These are phyloP conservation scores for Sambucus nigra DNA, from an alignment of 129 eudicot species.

Conservation along the genomic window DNA sequence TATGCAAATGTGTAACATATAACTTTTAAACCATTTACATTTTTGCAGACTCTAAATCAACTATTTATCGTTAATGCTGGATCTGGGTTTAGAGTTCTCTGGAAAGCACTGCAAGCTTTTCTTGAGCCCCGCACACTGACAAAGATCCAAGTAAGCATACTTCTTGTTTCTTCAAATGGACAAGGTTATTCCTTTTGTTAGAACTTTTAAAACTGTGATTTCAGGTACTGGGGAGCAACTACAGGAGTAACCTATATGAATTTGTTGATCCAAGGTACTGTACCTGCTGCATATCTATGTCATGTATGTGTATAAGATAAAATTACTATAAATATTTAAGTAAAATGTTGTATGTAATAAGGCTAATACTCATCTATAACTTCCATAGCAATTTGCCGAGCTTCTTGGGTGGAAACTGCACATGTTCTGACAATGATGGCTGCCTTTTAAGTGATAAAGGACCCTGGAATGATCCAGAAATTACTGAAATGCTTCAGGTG, in stretches of 20 bases:
- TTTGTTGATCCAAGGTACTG: conserved; percentile 42
- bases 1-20: not conserved
- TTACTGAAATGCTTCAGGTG: conserved; percentile 33
- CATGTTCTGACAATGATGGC: conserved; percentile 40
- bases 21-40: not conserved
- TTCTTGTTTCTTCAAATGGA: not conserved
- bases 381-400: conserved; percentile 42
- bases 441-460: conserved; percentile 54
- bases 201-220: conserved; percentile 4
- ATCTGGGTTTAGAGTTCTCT: conserved; percentile 37
- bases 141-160: conserved; percentile 31
- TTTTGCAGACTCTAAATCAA: conserved; percentile 39
- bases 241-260: conserved; percentile 31
- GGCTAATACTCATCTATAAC: not conserved
- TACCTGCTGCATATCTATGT: not conserved
- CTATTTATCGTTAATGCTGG: conserved; percentile 51
- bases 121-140: conserved; percentile 40
- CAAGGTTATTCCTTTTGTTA: not conserved
- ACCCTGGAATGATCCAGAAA: conserved; percentile 55
- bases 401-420: conserved; percentile 54
- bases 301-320: not conserved
- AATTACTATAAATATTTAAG: too few species aligned
- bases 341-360: too few species aligned
- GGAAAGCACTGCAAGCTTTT: conserved; percentile 47
- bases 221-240: conserved; percentile 50